Evolutionary conservation across 176 grass and related monocot genomes (phyloP).

Genomic region (Saccharum officinarum): DNA sequence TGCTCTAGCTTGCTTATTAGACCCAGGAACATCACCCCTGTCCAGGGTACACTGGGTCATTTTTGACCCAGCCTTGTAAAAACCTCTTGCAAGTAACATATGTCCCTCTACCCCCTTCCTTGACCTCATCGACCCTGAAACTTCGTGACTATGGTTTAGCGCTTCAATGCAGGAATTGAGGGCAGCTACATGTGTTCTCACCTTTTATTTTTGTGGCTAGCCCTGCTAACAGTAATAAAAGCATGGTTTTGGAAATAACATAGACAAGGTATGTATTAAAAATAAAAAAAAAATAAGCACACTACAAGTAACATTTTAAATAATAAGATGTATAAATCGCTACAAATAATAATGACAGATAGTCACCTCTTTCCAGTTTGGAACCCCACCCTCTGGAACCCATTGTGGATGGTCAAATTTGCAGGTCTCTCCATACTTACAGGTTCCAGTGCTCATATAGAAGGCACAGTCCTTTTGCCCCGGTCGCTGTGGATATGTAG

Average conservation of each 20-base stretch:
- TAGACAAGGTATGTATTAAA: not conserved
- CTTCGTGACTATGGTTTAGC: not conserved
- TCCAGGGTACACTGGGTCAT: not conserved
- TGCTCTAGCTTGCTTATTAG: not conserved
- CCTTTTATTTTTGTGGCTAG: slow-evolving; percentile 21
- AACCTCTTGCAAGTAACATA: not conserved
- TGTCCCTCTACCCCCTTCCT: not conserved
- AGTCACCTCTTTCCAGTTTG: slow-evolving; percentile 99
- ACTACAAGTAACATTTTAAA: slow-evolving; percentile 23
- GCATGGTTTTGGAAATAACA: slow-evolving; percentile 30
- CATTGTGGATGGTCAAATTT: slow-evolving; percentile 96
- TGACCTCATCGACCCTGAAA: not conserved
- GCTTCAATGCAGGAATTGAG: not conserved
- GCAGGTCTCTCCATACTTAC: slow-evolving; percentile 83
- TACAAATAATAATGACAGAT: slow-evolving; percentile 54
- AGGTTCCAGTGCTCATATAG: slow-evolving; percentile 96
- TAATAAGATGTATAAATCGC: slow-evolving; percentile 33
- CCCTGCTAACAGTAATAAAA: slow-evolving; percentile 23
- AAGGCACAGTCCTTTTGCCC: slow-evolving; percentile 84
- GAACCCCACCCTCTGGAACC: slow-evolving; percentile 89
- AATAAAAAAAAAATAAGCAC: slow-evolving; percentile 3
- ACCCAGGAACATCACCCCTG: not conserved
- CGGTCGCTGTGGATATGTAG: slow-evolving; percentile 79
- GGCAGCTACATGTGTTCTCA: not conserved
- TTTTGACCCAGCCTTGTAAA: not conserved